These are phyloP conservation scores for Pneumocystis murina DNA, from an alignment of 1,139 yeast species.

Conservation along the genomic window DNA sequence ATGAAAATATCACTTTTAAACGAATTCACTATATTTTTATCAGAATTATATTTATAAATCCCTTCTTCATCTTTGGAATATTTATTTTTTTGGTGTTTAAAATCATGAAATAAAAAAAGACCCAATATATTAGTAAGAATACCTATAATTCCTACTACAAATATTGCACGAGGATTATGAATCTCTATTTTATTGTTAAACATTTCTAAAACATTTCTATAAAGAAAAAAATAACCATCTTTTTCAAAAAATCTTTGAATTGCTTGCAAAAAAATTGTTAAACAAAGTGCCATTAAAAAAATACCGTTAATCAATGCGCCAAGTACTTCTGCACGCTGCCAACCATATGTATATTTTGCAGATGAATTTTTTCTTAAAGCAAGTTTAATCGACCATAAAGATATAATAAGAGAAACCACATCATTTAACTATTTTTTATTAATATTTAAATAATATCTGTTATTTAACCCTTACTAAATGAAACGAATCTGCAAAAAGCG, in stretches of 20 bases:
- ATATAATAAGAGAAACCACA: constrained; percentile 74
- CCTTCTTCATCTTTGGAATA: background rate
- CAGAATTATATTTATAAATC: background rate
- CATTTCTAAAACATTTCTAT: background rate
- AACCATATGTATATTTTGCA: constrained; percentile 77
- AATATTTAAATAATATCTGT: background rate
- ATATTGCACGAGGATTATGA: constrained; percentile 62
- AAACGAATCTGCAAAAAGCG: constrained; percentile 88
- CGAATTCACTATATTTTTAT: background rate
- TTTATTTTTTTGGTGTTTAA: background rate
- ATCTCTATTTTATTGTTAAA: constrained; percentile 19
- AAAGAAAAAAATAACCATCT: constrained; percentile 30
- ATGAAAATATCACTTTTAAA: background rate
- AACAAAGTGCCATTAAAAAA: constrained; percentile 77
- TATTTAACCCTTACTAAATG: constrained; percentile 43
- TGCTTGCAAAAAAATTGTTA: constrained; percentile 85
- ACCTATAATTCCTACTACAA: constrained; percentile 73
- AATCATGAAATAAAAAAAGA: constrained; percentile 63
- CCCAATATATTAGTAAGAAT: constrained; percentile 71
- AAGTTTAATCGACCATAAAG: constrained; percentile 79
- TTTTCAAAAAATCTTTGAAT: constrained; percentile 76
- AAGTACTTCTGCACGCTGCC: constrained; percentile 81
- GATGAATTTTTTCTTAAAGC: constrained; percentile 4
- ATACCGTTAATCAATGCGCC: constrained; percentile 92
- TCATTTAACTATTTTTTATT: constrained; percentile 45